These are phyloP conservation scores for Reticulascus tulasneorum DNA, from an alignment of 2,329 filamentous ascomycete genomes.

Conservation along the genomic window DNA sequence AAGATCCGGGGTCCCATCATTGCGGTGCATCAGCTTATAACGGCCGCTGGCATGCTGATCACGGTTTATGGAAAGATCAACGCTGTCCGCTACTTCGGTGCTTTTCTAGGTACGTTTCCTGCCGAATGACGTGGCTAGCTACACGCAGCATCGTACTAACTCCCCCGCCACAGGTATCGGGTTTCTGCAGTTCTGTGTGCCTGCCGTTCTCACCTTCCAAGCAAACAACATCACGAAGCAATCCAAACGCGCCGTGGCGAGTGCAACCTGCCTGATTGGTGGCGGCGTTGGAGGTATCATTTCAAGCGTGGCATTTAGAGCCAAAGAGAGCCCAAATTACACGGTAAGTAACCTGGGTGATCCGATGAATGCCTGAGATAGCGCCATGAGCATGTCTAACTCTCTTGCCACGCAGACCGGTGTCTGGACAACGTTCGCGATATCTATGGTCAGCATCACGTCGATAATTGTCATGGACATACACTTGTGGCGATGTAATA, in stretches of 20 bases:
- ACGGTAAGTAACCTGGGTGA: slow-evolving; percentile 5
- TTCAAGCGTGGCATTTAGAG: slow-evolving; percentile 15
- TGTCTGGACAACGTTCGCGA: slow-evolving; percentile 9
- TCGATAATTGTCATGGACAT: slow-evolving; percentile 11
- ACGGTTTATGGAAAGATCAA: slow-evolving; percentile 10
- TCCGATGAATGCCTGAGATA: not conserved
- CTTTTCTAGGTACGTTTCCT: slow-evolving; percentile 25
- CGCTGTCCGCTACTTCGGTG: slow-evolving; percentile 17
- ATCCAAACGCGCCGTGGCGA: slow-evolving; percentile 23
- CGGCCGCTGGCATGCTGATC: slow-evolving; percentile 20
- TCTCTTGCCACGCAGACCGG: slow-evolving; percentile 1
- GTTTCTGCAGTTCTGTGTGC: slow-evolving; percentile 22
- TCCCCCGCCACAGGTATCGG: slow-evolving; percentile 23
- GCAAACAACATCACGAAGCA: slow-evolving; percentile 26
- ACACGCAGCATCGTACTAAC: slow-evolving; percentile 16
- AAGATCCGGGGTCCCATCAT: slow-evolving; percentile 17
- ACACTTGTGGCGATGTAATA: slow-evolving; percentile 9
- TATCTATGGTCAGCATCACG: slow-evolving; percentile 8
- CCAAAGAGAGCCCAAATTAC: slow-evolving; percentile 17
- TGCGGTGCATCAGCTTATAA: slow-evolving; percentile 12
- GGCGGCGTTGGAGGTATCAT: slow-evolving; percentile 22
- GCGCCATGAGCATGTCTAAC: not conserved
- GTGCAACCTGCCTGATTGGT: slow-evolving; percentile 23
- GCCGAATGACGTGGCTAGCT: not conserved
- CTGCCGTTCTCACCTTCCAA: slow-evolving; percentile 24